Conservation (phyloP, 208 protist species). For the Crithidia fasciculata region DNA sequence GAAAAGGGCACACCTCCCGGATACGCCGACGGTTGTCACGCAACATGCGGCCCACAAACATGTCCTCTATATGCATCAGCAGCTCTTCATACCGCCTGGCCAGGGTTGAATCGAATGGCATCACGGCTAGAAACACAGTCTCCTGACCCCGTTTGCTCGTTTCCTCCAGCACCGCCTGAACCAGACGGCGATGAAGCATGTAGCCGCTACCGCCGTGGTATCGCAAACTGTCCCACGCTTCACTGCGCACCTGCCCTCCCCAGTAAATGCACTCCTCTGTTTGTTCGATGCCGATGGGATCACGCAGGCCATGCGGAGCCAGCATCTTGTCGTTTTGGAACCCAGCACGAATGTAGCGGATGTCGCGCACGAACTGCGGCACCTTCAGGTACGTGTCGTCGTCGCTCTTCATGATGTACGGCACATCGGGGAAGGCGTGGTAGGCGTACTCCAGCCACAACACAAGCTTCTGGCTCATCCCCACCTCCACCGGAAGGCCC, state of each 20-base stretch:
- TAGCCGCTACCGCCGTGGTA: not conserved
- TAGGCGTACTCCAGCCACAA: constrained; percentile 35
- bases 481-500: constrained; percentile 31
- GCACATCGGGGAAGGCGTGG: constrained; percentile 22
- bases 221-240: not conserved
- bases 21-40: constrained; percentile 2
- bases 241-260: not conserved
- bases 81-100: not conserved
- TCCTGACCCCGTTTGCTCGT: not conserved
- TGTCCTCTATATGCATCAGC: constrained; percentile 1
- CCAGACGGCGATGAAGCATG: constrained; percentile 3
- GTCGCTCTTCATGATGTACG: constrained; percentile 41
- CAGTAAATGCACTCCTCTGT: constrained; percentile 13
- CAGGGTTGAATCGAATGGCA: not conserved
- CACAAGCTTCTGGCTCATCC: constrained; percentile 38
- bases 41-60: constrained; percentile 10
- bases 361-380: constrained; percentile 40
- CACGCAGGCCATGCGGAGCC: not conserved
- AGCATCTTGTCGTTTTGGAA: not conserved
- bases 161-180: not conserved
- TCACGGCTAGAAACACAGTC: not conserved
- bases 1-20: not conserved
- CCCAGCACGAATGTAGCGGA: constrained; percentile 18
- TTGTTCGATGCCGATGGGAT: not conserved
- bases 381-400: constrained; percentile 47